Evolutionary conservation across 306 rosid genomes (phyloP).

Genomic region (Heteromeles arbutifolia): DNA sequence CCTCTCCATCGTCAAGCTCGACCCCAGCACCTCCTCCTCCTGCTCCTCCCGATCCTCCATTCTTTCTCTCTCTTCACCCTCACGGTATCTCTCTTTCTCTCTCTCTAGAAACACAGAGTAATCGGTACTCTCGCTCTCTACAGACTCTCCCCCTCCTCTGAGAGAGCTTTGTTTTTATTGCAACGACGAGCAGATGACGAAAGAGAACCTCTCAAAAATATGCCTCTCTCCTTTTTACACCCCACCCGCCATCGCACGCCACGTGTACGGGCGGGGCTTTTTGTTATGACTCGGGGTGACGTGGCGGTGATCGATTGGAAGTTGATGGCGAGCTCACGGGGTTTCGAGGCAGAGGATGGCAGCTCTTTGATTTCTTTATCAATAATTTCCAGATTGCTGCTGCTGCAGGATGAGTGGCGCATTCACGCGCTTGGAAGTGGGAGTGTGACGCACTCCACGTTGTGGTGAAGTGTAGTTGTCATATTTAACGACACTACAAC

Average conservation of each 20-base stretch:
- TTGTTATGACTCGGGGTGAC: background rate
- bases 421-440: conserved; percentile 32
- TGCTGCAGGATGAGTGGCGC: background rate
- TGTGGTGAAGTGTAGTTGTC: conserved; percentile 41
- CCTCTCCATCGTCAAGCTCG: conserved; percentile 96
- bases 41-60: conserved; percentile 83
- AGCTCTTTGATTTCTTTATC: background rate
- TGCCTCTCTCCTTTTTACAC: background rate
- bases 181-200: conserved; percentile 37
- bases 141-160: conserved; percentile 23
- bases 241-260: conserved; percentile 6
- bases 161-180: conserved; percentile 39
- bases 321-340: too few relatives aligned
- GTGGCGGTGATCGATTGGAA: conserved; percentile 10
- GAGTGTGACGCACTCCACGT: conserved; percentile 25
- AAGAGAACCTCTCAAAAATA: conserved; percentile 7
- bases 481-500: conserved; percentile 27
- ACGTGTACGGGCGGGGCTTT: background rate
- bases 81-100: conserved; percentile 7
- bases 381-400: conserved; percentile 16
- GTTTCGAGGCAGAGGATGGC: background rate
- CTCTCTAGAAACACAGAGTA: conserved; percentile 28
- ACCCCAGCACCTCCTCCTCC: conserved; percentile 77
- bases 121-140: conserved; percentile 38
- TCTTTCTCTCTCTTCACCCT: conserved; percentile 34